Conservation (phyloP, 1,284 basidiomycete genomes). For the Tausonia pullulans region DNA sequence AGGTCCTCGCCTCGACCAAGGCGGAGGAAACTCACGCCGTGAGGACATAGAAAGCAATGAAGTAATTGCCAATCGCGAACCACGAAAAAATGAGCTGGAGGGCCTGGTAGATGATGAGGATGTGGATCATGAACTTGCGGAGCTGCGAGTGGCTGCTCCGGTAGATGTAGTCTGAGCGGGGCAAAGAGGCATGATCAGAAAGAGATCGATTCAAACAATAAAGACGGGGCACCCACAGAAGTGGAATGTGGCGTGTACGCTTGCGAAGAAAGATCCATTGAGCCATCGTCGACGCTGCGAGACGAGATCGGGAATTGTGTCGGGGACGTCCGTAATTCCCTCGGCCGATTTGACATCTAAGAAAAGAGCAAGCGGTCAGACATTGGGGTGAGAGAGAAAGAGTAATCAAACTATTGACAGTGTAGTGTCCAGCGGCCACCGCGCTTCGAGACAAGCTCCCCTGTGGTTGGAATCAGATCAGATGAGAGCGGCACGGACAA, state of each 20-base stretch:
- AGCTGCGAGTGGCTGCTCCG: slow-evolving; percentile 63
- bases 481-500: no score
- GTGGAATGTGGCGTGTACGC: slow-evolving; percentile 2
- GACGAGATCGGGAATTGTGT: slow-evolving; percentile 69
- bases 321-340: slow-evolving; percentile 50
- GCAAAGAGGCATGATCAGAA: not conserved
- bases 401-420: slow-evolving; percentile 55
- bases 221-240: not conserved
- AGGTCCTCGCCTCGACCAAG: no score
- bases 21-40: not conserved
- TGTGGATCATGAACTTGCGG: slow-evolving; percentile 61
- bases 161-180: slow-evolving; percentile 70
- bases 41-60: slow-evolving; percentile 7
- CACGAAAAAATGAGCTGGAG: slow-evolving; percentile 84
- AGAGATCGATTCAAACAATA: not conserved
- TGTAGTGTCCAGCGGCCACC: slow-evolving; percentile 85
- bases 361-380: not conserved
- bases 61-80: slow-evolving; percentile 69
- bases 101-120: slow-evolving; percentile 78
- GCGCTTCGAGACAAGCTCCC: slow-evolving; percentile 77
- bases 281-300: slow-evolving; percentile 49
- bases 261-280: slow-evolving; percentile 36
- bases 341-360: slow-evolving; percentile 1
- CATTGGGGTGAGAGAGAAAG: not conserved
- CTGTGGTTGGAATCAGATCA: no score